A percentile compares a stretch with the other conserved stretches of the same genome.
Evolutionary conservation across 306 rosid genomes (phyloP).

Genomic region (Cyclanthera cordifolia): DNA sequence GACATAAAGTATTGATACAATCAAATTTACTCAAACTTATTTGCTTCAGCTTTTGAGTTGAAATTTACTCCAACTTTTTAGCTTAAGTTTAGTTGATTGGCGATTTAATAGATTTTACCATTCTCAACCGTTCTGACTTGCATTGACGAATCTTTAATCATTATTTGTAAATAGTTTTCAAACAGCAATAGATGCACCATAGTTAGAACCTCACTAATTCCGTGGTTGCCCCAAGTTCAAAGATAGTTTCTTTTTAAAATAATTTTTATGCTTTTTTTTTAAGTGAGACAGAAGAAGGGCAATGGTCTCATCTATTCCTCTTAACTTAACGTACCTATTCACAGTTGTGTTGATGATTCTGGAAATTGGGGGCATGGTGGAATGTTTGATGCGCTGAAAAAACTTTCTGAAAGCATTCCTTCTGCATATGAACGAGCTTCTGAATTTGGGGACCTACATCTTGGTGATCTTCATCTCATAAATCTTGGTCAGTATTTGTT

Average conservation of each 20-base stretch:
- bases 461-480: slow-evolving; percentile 85
- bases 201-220: background rate
- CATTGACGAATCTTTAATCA: too few relatives aligned
- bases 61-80: too few relatives aligned
- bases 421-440: slow-evolving; percentile 68
- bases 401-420: slow-evolving; percentile 52
- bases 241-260: background rate
- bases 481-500: slow-evolving; percentile 44
- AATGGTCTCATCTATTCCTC: background rate
- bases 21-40: too few relatives aligned
- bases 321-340: slow-evolving; percentile 1
- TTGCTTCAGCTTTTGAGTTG: too few relatives aligned
- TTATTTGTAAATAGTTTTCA: background rate
- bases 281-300: background rate
- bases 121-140: too few relatives aligned
- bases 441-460: slow-evolving; percentile 77
- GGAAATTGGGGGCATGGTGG: slow-evolving; percentile 95
- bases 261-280: background rate
- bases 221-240: background rate
- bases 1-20: too few relatives aligned
- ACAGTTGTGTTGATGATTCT: slow-evolving; percentile 77
- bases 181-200: background rate
- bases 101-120: too few relatives aligned
- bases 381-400: slow-evolving; percentile 72
- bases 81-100: too few relatives aligned